Percentiles rank a stretch among this genome's conserved stretches.
phyloP scores from a whole-genome alignment of 2,329 filamentous ascomycete species.

The Arthrobotrys pseudoclavata region DNA sequence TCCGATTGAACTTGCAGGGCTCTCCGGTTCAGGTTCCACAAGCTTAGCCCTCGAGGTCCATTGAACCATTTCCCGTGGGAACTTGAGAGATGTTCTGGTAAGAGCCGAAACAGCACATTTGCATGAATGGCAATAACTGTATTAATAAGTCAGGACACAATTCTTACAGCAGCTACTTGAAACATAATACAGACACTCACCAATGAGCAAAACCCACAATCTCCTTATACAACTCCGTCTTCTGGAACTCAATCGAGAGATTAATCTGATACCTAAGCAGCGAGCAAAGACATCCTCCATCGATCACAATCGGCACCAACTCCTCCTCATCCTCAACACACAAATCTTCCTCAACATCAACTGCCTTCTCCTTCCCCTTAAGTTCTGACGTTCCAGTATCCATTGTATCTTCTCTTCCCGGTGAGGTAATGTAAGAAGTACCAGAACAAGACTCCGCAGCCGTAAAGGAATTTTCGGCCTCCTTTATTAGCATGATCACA shows the following conservation, averaged over 20 bases:
- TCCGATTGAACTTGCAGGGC: background rate
- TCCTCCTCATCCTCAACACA: slow-evolving; percentile 15
- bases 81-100: slow-evolving; percentile 38
- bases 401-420: slow-evolving; percentile 11
- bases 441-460: background rate
- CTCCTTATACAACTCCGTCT: slow-evolving; percentile 44
- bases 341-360: background rate
- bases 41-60: slow-evolving; percentile 40
- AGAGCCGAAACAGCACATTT: slow-evolving; percentile 41
- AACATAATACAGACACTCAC: slow-evolving; percentile 4
- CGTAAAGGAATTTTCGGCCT: slow-evolving; percentile 30
- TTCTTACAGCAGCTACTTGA: background rate
- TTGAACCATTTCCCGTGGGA: slow-evolving; percentile 53
- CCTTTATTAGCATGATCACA: slow-evolving; percentile 39
- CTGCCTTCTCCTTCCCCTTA: slow-evolving; percentile 15
- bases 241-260: slow-evolving; percentile 46
- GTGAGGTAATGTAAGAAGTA: background rate
- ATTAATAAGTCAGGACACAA: background rate
- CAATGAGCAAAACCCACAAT: slow-evolving; percentile 55
- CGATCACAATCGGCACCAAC: slow-evolving; percentile 45
- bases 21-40: slow-evolving; percentile 27
- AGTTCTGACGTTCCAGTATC: background rate
- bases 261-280: slow-evolving; percentile 42
- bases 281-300: slow-evolving; percentile 48
- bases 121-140: slow-evolving; percentile 51